Conservation (phyloP, 441 rosid genomes). For the Arabidopsis lyrata region DNA sequence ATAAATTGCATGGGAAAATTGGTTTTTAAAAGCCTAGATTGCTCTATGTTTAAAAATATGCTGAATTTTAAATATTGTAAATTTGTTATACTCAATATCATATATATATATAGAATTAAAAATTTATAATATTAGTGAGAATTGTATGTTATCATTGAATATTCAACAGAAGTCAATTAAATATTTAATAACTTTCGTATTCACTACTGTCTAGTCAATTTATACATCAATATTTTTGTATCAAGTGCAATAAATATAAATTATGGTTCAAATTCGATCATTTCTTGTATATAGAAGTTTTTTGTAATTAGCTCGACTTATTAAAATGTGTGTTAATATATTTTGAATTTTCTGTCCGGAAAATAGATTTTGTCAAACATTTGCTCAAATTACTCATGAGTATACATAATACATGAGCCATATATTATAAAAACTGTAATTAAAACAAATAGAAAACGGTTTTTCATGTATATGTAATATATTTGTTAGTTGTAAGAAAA, state of each 20-base stretch:
- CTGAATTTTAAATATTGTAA: no score
- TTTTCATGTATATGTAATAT: neutral
- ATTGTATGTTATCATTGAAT: neutral
- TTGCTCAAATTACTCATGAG: neutral
- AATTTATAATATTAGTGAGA: neutral
- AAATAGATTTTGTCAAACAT: neutral
- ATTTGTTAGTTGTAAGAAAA: slow-evolving; percentile 2
- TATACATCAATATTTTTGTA: neutral
- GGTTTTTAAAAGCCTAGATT: no score
- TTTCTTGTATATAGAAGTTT: neutral
- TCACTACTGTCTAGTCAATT: slow-evolving; percentile 1
- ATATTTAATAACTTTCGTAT: neutral
- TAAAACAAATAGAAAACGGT: neutral
- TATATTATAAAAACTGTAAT: neutral
- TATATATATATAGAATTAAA: no score
- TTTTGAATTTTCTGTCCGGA: neutral
- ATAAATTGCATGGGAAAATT: no score
- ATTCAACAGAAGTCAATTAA: neutral
- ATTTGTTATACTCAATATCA: neutral
- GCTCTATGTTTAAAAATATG: neutral
- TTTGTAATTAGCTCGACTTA: neutral
- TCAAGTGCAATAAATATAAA: neutral
- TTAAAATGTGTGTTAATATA: neutral
- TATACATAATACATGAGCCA: neutral
- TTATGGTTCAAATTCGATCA: neutral